These are phyloP conservation scores for Penicillium nordicum DNA, from an alignment of 2,329 filamentous ascomycete genomes.

Conservation along the genomic window DNA sequence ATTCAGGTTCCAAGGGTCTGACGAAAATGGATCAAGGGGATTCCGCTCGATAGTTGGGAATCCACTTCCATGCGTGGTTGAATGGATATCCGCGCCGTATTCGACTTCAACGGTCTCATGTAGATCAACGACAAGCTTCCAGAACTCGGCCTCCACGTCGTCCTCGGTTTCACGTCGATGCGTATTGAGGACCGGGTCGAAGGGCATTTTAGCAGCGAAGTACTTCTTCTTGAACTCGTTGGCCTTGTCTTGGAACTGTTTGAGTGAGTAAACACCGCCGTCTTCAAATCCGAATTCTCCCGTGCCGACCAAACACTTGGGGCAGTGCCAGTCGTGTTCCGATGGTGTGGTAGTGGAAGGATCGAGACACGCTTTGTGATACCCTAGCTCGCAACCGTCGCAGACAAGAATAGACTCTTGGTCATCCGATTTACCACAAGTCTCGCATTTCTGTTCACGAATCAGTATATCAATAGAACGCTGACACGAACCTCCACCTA, in stretches of 20 bases:
- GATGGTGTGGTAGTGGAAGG: conserved; percentile 74
- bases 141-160: conserved; percentile 94
- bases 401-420: conserved; percentile 69
- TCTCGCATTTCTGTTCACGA: conserved; percentile 68
- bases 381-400: conserved; percentile 87
- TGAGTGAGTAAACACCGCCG: conserved; percentile 89
- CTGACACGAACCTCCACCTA: conserved; percentile 31
- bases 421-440: conserved; percentile 77
- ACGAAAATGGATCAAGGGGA: conserved; percentile 79
- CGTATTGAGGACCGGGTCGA: conserved; percentile 77
- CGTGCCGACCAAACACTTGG: conserved; percentile 89
- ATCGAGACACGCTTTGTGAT: conserved; percentile 83
- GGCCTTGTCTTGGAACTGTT: conserved; percentile 93
- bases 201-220: conserved; percentile 85
- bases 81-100: conserved; percentile 97
- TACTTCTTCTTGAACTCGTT: conserved; percentile 93
- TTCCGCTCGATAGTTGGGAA: conserved; percentile 93
- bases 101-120: conserved; percentile 97
- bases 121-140: conserved; percentile 87
- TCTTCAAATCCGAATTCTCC: conserved; percentile 98
- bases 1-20: conserved; percentile 94
- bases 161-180: conserved; percentile 84
- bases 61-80: conserved; percentile 93
- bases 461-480: conserved; percentile 28
- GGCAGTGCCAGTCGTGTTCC: conserved; percentile 91